Evolutionary conservation across 257 asterid genomes (phyloP), one percentile per base, ranked within the genome.

Genomic region (Plantago major): DNA sequence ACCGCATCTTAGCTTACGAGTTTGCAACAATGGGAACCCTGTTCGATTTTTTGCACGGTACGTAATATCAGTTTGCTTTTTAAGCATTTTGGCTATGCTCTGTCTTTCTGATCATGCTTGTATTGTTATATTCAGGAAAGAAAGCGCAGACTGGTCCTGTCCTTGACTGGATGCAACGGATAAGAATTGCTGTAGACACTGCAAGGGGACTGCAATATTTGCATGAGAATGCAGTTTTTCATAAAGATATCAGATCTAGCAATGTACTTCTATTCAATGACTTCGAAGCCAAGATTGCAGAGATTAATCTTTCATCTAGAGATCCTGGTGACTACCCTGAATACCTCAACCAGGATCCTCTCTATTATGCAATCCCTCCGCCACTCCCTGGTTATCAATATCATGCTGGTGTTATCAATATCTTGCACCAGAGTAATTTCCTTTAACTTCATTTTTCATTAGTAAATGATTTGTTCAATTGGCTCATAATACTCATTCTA

Each of bases 161-260:
- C n/a, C 97, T 90, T 78, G 93, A 87, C 69, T 90, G 97, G 97
- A 77, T 82, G 76, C 95, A 90, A 67, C 86, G 97, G 63, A 96
- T 90, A 15, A 81, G 79, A 69, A 90, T 90, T 65, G 96, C 97
- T 14, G 95, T 90, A 62, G 93, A 90, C 75, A 93, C 97, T 64
- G 97, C 97, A 45, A 45, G 13, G 6, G 49, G 49, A 45, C 49
- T 45, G 5, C 11, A 45, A 45, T 45, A 45, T 14, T 71, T 90
- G 93, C 97, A 90, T 55, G 96, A 87, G 87, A 87, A 78, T 55
- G 67, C 90, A n/a, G 72, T 81, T 70, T 83, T 87, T 69, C 97
- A 90, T 74, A 79, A 92, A 75, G 96, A 90, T 81, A 87, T 90
- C 67, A 74, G 97, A 81, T 90, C 97, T 67, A 90, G 96, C 85